These are phyloP conservation scores for Pterula multifida DNA, from an alignment of 1,284 basidiomycete genomes.

Conservation along the genomic window DNA sequence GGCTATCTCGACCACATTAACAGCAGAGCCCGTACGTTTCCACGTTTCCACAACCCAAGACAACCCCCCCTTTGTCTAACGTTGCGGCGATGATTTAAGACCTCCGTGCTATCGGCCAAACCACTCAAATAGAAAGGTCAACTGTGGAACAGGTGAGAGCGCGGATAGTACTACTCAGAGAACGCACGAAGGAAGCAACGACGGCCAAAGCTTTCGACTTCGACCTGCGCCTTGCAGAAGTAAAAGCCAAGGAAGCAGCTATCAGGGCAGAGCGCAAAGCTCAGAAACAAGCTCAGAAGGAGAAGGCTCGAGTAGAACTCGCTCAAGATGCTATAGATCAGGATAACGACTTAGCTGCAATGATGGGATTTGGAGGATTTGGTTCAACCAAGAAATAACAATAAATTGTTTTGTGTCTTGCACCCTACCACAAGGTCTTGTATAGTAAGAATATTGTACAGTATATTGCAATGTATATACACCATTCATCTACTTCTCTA, in stretches of 20 bases:
- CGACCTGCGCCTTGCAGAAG: constrained; percentile 74
- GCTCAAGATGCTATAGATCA: constrained; percentile 40
- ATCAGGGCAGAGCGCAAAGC: constrained; percentile 59
- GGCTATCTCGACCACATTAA: constrained; percentile 97
- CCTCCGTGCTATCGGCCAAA: constrained; percentile 85
- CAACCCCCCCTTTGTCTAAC: constrained; percentile 3
- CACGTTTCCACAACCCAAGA: too few relatives aligned
- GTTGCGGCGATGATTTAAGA: too few relatives aligned
- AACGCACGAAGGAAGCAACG: constrained; percentile 71
- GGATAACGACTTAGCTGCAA: constrained; percentile 59
- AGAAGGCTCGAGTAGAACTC: constrained; percentile 53
- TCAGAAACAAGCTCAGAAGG: constrained; percentile 59
- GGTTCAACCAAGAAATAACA: constrained; percentile 67
- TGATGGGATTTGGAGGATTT: constrained; percentile 94
- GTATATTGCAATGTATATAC: background rate
- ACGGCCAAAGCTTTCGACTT: constrained; percentile 88
- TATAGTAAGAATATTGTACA: constrained; percentile 1
- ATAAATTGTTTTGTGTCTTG: constrained; percentile 1
- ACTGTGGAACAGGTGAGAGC: constrained; percentile 87
- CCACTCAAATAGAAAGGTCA: constrained; percentile 82
- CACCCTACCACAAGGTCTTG: background rate
- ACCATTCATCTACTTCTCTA: background rate
- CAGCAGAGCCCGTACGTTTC: constrained; percentile 74
- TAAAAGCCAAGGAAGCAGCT: constrained; percentile 61
- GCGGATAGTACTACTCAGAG: constrained; percentile 80